A percentile compares a stretch with the other conserved stretches of the same genome.
Evolutionary conservation across 768 basidiomycete species (phyloP).

Genomic region (Boletus subparvulus): DNA sequence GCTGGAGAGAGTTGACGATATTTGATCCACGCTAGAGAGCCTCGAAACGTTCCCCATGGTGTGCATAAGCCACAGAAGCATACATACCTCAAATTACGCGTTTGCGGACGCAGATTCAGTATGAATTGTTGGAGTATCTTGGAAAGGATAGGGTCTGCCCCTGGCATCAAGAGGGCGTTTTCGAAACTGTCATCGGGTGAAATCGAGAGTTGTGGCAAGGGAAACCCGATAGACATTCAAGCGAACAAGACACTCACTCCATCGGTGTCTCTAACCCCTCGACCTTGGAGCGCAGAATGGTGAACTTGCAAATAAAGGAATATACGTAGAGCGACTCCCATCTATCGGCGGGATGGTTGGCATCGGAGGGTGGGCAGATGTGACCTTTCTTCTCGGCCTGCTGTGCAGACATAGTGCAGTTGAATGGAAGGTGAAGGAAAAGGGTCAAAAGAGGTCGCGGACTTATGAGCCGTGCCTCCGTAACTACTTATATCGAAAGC

Average conservation of each 20-base stretch:
- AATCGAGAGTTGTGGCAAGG: slow-evolving; percentile 35
- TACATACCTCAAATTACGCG: slow-evolving; percentile 84
- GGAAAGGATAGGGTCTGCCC: slow-evolving; percentile 70
- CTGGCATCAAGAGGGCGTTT: slow-evolving; percentile 69
- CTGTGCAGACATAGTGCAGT: slow-evolving; percentile 38
- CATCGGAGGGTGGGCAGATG: slow-evolving; percentile 55
- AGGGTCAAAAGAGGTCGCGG: slow-evolving; percentile 36
- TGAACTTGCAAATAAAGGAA: slow-evolving; percentile 82
- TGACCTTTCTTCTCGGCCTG: slow-evolving; percentile 49
- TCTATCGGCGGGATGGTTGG: slow-evolving; percentile 73
- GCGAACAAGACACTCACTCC: slow-evolving; percentile 62
- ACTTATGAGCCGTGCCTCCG: slow-evolving; percentile 34
- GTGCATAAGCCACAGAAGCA: slow-evolving; percentile 29
- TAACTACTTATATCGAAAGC: slow-evolving; percentile 39
- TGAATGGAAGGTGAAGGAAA: slow-evolving; percentile 33
- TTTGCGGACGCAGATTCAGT: slow-evolving; percentile 78
- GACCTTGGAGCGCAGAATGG: slow-evolving; percentile 67
- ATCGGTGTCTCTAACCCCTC: slow-evolving; percentile 78
- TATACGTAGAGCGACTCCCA: slow-evolving; percentile 89
- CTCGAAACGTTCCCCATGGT: slow-evolving; percentile 30
- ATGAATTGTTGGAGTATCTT: slow-evolving; percentile 75
- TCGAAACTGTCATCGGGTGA: slow-evolving; percentile 58
- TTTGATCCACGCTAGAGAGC: slow-evolving; percentile 68
- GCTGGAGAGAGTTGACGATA: slow-evolving; percentile 69
- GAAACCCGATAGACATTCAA: slow-evolving; percentile 16